Conservation (phyloP, 257 asterid genomes). For the Nicotiana sylvestris region DNA sequence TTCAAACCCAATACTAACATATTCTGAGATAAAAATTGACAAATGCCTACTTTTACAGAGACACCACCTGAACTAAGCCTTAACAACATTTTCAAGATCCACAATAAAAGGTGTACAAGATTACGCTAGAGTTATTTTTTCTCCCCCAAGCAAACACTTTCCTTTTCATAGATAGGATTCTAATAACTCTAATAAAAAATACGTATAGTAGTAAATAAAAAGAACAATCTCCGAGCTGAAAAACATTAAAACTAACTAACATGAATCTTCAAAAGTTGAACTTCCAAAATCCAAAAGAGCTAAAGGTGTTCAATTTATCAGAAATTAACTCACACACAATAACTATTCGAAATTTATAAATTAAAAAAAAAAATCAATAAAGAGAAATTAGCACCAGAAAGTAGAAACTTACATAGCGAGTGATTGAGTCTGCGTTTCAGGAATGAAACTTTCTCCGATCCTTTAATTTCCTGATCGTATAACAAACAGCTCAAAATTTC, state of each 20-base stretch:
- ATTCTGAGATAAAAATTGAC: neutral
- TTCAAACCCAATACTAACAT: neutral
- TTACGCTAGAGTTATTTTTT: neutral
- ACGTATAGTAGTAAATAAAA: neutral
- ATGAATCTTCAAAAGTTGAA: neutral
- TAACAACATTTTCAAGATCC: neutral
- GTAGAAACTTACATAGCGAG: neutral
- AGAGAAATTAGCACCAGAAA: conserved; percentile 1
- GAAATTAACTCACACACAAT: neutral
- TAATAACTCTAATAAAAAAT: neutral
- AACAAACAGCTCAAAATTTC: neutral
- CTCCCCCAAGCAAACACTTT: neutral
- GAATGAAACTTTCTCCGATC: neutral
- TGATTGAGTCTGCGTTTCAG: neutral
- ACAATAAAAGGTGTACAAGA: neutral
- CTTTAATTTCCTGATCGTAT: neutral
- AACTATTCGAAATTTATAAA: neutral
- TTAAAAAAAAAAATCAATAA: neutral
- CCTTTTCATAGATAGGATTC: neutral
- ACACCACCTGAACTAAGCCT: neutral
- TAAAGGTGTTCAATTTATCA: neutral
- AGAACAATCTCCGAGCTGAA: neutral
- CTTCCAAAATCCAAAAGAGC: neutral
- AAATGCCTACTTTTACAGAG: neutral
- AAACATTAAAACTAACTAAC: neutral